Percentiles rank a stretch among this genome's conserved stretches.
phyloP scores from a whole-genome alignment of 805 yeast species.

The Candida montana region DNA sequence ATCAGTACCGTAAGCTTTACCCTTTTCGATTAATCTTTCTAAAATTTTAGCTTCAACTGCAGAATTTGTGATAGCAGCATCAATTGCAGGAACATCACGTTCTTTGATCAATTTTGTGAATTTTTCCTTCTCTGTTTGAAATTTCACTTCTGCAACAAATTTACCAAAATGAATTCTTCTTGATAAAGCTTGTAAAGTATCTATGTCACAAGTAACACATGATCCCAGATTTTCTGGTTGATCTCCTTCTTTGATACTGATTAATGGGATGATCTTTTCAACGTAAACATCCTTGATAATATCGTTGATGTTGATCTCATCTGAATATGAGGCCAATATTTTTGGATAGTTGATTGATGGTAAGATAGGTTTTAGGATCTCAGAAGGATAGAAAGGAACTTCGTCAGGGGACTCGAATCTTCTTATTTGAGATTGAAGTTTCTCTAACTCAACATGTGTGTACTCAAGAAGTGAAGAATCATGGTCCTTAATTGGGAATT shows the following conservation, averaged over 20 bases:
- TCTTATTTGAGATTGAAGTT: conserved; percentile 70
- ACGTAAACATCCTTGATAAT: conserved; percentile 67
- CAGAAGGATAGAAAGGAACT: conserved; percentile 76
- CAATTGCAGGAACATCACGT: conserved; percentile 67
- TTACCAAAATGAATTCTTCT: conserved; percentile 95
- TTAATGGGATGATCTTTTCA: conserved; percentile 65
- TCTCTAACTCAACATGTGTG: conserved; percentile 73
- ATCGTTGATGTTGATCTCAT: conserved; percentile 69
- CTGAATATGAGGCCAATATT: conserved; percentile 67
- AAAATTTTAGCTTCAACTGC: conserved; percentile 84
- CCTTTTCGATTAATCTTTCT: conserved; percentile 72
- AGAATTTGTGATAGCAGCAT: conserved; percentile 75
- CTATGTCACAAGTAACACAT: conserved; percentile 79
- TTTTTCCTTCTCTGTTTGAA: conserved; percentile 55
- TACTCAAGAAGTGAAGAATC: conserved; percentile 85
- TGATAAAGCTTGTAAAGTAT: conserved; percentile 79
- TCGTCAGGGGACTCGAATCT: conserved; percentile 95
- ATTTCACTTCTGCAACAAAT: conserved; percentile 96
- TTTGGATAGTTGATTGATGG: conserved; percentile 79
- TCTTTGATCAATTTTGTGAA: conserved; percentile 61
- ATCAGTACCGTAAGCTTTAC: conserved; percentile 81
- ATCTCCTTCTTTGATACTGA: conserved; percentile 62
- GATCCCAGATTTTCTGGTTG: conserved; percentile 86
- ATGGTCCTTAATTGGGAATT: conserved; percentile 58
- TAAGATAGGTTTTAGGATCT: conserved; percentile 58